Conservation (phyloP, 176 grass and related monocot genomes). For the Elymus sibiricus region DNA sequence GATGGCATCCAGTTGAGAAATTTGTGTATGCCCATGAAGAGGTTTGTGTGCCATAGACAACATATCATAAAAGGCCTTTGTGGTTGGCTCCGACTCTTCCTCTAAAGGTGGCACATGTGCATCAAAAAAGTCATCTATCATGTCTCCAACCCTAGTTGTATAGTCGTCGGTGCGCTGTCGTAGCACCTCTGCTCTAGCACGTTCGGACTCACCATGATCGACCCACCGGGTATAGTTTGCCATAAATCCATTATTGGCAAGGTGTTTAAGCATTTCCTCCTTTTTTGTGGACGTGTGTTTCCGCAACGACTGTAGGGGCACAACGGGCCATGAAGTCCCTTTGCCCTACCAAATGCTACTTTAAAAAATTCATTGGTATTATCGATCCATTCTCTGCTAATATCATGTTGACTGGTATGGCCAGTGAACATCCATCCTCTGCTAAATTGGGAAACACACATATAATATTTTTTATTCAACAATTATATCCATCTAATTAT, state of each 20-base stretch:
- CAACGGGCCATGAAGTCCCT: background rate
- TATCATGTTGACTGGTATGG: background rate
- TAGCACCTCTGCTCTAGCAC: background rate
- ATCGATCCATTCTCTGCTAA: background rate
- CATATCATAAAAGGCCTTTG: too few relatives aligned
- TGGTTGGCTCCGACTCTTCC: too few relatives aligned
- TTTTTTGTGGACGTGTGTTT: background rate
- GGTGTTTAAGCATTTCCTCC: background rate
- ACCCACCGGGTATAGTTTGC: background rate
- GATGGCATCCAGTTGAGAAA: too few relatives aligned
- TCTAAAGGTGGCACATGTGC: background rate
- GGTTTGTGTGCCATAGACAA: too few relatives aligned
- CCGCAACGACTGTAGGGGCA: background rate
- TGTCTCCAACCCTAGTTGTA: background rate
- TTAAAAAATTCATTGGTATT: background rate
- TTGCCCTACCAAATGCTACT: background rate
- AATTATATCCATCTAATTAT: too few relatives aligned
- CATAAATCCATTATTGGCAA: background rate
- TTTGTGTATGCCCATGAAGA: too few relatives aligned
- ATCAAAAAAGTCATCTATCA: background rate
- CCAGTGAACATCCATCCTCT: background rate
- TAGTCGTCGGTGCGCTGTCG: background rate
- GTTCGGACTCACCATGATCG: background rate
- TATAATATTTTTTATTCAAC: too few relatives aligned
- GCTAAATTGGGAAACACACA: too few relatives aligned